Conservation (phyloP, 352 stramenopile species). For the Globisporangium nunn region DNA sequence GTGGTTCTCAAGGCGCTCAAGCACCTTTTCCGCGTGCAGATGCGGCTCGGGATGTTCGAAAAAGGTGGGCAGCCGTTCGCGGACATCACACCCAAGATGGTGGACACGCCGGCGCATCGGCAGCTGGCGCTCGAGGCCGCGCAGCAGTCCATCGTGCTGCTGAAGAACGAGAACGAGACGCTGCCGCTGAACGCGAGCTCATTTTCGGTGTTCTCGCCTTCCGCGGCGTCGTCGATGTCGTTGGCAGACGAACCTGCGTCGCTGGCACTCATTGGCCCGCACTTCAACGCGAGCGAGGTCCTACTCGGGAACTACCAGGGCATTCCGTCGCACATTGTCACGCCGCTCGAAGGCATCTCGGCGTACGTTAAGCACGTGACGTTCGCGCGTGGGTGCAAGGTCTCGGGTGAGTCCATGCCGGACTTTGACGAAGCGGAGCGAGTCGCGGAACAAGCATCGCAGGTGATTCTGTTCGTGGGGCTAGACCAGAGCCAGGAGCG, state of each 20-base stretch:
- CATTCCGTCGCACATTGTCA: slow-evolving; percentile 51
- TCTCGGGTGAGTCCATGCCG: slow-evolving; percentile 37
- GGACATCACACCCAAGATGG: slow-evolving; percentile 33
- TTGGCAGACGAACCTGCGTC: slow-evolving; percentile 1
- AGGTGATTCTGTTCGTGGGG: slow-evolving; percentile 60
- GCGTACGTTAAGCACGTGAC: slow-evolving; percentile 22
- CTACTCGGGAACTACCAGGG: slow-evolving; percentile 78
- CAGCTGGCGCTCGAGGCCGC: slow-evolving; percentile 58
- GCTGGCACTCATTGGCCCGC: slow-evolving; percentile 73
- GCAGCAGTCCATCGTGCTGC: slow-evolving; percentile 76
- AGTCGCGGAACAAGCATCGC: slow-evolving; percentile 23
- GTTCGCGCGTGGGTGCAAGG: slow-evolving; percentile 41
- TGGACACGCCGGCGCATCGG: slow-evolving; percentile 51
- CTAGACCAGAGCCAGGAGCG: slow-evolving; percentile 55
- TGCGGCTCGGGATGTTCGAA: slow-evolving; percentile 89
- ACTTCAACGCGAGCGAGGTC: slow-evolving; percentile 49
- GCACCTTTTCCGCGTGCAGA: slow-evolving; percentile 78
- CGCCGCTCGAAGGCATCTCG: slow-evolving; percentile 41
- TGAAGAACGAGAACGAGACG: slow-evolving; percentile 79
- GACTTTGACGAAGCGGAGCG: slow-evolving; percentile 45
- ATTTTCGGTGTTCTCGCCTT: slow-evolving; percentile 5
- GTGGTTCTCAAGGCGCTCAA: slow-evolving; percentile 62
- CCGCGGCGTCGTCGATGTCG: no score
- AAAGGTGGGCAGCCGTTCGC: slow-evolving; percentile 52
- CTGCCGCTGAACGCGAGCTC: slow-evolving; percentile 40